These are phyloP conservation scores for Phialocephala sp. DNA, from an alignment of 2,329 filamentous ascomycete genomes.

Conservation along the genomic window DNA sequence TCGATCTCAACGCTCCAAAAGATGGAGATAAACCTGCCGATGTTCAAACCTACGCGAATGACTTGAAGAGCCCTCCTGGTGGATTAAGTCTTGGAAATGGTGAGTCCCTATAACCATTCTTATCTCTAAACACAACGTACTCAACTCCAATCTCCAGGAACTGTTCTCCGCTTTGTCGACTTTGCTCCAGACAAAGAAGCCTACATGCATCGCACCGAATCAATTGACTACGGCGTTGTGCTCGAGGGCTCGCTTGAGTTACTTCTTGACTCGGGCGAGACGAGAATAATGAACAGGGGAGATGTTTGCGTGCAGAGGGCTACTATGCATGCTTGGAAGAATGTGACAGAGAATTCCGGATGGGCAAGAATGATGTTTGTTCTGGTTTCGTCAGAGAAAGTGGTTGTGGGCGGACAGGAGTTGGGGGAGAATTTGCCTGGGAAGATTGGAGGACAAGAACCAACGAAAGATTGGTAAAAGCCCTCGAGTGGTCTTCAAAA, in stretches of 20 bases:
- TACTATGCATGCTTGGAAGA: slow-evolving; percentile 51
- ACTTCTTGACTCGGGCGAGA: slow-evolving; percentile 47
- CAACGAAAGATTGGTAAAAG: not conserved
- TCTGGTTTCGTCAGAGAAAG: slow-evolving; percentile 27
- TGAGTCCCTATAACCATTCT: not conserved
- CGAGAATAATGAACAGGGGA: slow-evolving; percentile 45
- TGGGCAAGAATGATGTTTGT: slow-evolving; percentile 34
- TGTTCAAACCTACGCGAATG: slow-evolving; percentile 27
- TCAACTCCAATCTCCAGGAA: slow-evolving; percentile 15
- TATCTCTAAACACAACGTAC: too few species aligned
- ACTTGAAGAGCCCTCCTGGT: slow-evolving; percentile 24
- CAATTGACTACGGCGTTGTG: slow-evolving; percentile 49
- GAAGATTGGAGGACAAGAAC: slow-evolving; percentile 8
- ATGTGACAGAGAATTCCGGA: slow-evolving; percentile 40
- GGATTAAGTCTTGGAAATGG: slow-evolving; percentile 28
- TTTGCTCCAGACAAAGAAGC: slow-evolving; percentile 26
- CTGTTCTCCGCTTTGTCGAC: slow-evolving; percentile 29
- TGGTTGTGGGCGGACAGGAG: slow-evolving; percentile 23
- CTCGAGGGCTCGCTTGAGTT: slow-evolving; percentile 48
- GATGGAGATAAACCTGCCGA: slow-evolving; percentile 24
- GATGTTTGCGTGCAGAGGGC: slow-evolving; percentile 51
- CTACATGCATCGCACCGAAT: slow-evolving; percentile 50
- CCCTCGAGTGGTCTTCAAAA: not conserved
- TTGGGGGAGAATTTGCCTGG: slow-evolving; percentile 29
- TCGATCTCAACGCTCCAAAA: slow-evolving; percentile 22